Evolutionary conservation across 176 grass and related monocot species (phyloP), one percentile per base, ranked within the genome.

Genomic region (Tillandsia leiboldiana): DNA sequence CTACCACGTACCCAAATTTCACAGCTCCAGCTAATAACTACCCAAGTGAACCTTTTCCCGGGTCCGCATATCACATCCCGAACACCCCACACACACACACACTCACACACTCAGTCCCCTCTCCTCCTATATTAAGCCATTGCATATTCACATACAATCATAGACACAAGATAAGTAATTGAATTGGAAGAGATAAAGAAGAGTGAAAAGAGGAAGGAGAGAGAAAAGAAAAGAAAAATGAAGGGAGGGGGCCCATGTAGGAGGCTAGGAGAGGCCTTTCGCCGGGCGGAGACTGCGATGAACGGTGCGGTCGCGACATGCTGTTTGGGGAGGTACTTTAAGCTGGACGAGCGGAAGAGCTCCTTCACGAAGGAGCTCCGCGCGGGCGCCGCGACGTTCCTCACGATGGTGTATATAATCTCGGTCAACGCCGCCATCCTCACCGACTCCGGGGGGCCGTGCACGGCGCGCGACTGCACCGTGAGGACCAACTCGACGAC

Each of bases 351-450:
- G 9, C 80, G 87, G 54, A 86, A 86, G 73, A 87, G 77, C 77
- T 18, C 83, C 29, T 90, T 90, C 83, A 90, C 73, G 59, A 80
- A 74, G 73, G 87, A 90, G 70, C 65, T 90, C 20, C 83, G 83
- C 3, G 87, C 87, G 0, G 83, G 87, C 29, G 75, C 81, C 4
- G 70, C 80, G 49, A 90, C 87, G 59, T 90, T 90, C 73, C 73
- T 90, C 64, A 90, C 87, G 65, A 86, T 90, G 87, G 83, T 83
- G 0, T 90, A 90, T 77, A 83, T 90, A 70, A 68, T 90, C 66
- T 87, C 87, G 53, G 80, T 90, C 66, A 90, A 90, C 78, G 83
- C 87, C 0, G 70, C 77, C 49, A 20, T 90, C 68, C 80, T 90
- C 18, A 83, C 87, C 0, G 87, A 90, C 80, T 90, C 83, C 7